phyloP scores from a whole-genome alignment of 2,329 filamentous ascomycete genomes.

The Penicillium sp. region DNA sequence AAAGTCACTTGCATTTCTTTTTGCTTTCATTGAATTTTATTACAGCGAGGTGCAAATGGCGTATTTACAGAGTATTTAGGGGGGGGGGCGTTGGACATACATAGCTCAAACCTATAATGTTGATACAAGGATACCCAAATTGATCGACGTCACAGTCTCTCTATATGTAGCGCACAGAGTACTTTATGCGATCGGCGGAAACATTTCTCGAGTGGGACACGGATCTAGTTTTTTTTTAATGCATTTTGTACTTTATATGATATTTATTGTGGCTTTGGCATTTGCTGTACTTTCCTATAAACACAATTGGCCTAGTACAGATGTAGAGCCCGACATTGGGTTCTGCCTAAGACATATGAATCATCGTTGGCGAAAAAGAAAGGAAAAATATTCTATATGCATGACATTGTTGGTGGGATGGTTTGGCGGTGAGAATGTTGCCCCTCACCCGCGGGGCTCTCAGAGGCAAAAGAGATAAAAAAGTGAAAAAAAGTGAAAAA shows the following conservation, averaged over 20 bases:
- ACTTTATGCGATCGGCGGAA: slow-evolving; percentile 1
- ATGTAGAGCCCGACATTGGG: slow-evolving; percentile 1
- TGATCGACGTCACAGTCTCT: slow-evolving; percentile 10
- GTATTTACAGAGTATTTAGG: neutral
- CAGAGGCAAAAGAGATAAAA: neutral
- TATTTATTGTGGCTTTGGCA: neutral
- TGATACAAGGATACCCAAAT: slow-evolving; percentile 11
- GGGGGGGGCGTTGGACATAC: neutral
- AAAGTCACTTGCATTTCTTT: neutral
- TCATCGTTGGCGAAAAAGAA: neutral
- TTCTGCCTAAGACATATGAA: neutral
- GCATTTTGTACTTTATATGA: neutral
- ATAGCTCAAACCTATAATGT: neutral
- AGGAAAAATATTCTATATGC: slow-evolving; percentile 1
- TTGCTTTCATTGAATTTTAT: slow-evolving; percentile 3
- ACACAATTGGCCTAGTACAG: slow-evolving; percentile 2
- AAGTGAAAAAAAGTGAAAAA: neutral
- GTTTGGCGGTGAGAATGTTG: slow-evolving; percentile 22
- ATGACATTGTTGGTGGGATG: slow-evolving; percentile 18
- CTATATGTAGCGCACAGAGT: neutral
- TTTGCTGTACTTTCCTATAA: neutral
- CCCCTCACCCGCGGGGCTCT: slow-evolving; percentile 19
- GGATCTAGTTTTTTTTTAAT: neutral
- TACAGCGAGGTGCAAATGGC: slow-evolving; percentile 11
- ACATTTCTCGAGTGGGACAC: neutral